These are phyloP conservation scores for Wickerhamiella australiensis DNA, from an alignment of 805 yeast genomes.

Conservation along the genomic window DNA sequence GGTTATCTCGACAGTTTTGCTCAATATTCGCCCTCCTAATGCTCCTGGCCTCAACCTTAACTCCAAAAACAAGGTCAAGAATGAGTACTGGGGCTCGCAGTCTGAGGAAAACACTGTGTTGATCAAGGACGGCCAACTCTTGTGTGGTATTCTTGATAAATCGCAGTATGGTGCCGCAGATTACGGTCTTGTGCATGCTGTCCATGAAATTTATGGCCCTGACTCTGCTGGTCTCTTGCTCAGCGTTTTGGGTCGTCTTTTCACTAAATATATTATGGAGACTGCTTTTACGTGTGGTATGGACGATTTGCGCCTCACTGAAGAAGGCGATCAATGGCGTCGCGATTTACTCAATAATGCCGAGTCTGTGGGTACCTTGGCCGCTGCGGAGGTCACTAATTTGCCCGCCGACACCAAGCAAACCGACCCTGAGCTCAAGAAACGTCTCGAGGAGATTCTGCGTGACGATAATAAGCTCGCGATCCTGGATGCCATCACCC, in stretches of 20 bases:
- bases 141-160: conserved; percentile 90
- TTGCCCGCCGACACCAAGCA: conserved; percentile 40
- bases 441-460: conserved; percentile 83
- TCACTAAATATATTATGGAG: conserved; percentile 84
- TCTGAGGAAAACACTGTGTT: conserved; percentile 78
- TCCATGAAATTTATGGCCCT: conserved; percentile 93
- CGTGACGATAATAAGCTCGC: conserved; percentile 90
- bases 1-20: conserved; percentile 78
- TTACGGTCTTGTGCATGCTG: conserved; percentile 90
- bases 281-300: conserved; percentile 98
- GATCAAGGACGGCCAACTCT: conserved; percentile 72
- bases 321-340: conserved; percentile 85
- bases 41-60: conserved; percentile 85
- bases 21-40: conserved; percentile 73
- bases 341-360: conserved; percentile 65
- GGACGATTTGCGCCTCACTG: conserved; percentile 92
- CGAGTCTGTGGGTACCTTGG: conserved; percentile 72
- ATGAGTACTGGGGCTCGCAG: conserved; percentile 85
- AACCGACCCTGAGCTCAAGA: conserved; percentile 64
- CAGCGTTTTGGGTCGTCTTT: conserved; percentile 86
- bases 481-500: conserved; percentile 89
- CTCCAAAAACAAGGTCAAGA: conserved; percentile 80
- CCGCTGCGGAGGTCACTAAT: conserved; percentile 91
- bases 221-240: conserved; percentile 77
- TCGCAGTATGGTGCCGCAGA: conserved; percentile 98